Conservation (phyloP, 805 yeast genomes). For the Metschnikowia bowlesiae region DNA sequence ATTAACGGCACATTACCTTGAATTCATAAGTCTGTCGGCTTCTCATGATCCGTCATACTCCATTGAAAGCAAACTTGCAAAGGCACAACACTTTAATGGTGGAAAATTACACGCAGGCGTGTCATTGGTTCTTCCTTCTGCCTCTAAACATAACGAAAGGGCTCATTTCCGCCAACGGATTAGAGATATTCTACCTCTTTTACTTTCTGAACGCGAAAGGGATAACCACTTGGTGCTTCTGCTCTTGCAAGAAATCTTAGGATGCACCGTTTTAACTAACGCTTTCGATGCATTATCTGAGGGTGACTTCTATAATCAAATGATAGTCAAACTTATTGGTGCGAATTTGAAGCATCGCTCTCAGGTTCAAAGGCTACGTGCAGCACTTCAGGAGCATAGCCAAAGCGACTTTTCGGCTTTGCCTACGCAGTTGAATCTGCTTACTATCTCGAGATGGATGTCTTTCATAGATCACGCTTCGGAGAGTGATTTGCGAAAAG, state of each 20-base stretch:
- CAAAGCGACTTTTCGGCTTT: neutral
- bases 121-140: slow-evolving; percentile 31
- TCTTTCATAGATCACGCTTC: slow-evolving; percentile 1
- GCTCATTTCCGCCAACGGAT: slow-evolving; percentile 45
- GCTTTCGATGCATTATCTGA: slow-evolving; percentile 58
- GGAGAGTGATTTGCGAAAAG: neutral
- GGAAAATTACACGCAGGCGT: slow-evolving; percentile 59
- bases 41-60: slow-evolving; percentile 21
- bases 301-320: slow-evolving; percentile 73
- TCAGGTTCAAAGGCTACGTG: slow-evolving; percentile 68
- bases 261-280: slow-evolving; percentile 45
- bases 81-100: slow-evolving; percentile 42
- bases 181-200: slow-evolving; percentile 40
- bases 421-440: neutral
- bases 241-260: slow-evolving; percentile 59
- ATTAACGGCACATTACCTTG: slow-evolving; percentile 57
- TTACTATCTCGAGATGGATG: slow-evolving; percentile 1
- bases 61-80: slow-evolving; percentile 35
- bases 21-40: slow-evolving; percentile 30
- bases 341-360: slow-evolving; percentile 65
- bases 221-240: slow-evolving; percentile 45
- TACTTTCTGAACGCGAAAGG: slow-evolving; percentile 47
- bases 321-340: slow-evolving; percentile 56
- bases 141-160: slow-evolving; percentile 36
- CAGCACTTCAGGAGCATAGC: slow-evolving; percentile 61